Evolutionary conservation across 2,329 filamentous ascomycete genomes (phyloP).

Genomic region (Penicillium sp.): DNA sequence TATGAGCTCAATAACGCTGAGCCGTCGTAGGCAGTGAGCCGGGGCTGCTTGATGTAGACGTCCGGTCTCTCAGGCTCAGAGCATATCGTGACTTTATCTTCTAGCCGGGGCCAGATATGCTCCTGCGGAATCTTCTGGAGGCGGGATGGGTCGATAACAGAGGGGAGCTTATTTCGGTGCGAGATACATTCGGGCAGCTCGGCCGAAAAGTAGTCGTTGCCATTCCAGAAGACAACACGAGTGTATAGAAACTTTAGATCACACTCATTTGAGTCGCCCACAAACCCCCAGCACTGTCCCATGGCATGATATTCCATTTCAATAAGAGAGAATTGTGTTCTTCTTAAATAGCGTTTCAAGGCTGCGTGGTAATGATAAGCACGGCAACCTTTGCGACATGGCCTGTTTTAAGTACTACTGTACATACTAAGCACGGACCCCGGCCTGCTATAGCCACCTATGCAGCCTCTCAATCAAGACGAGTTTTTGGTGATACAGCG

Average conservation of each 20-base stretch:
- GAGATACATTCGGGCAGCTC: not conserved
- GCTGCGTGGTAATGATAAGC: not conserved
- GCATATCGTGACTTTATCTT: not conserved
- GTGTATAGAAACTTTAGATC: not conserved
- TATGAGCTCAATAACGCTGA: not conserved
- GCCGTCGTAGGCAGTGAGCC: not conserved
- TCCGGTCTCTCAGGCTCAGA: not conserved
- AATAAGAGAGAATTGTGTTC: not conserved
- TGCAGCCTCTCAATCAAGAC: not conserved
- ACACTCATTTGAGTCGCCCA: no score
- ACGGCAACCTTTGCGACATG: not conserved
- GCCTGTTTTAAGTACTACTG: no score
- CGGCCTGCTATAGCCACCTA: not conserved
- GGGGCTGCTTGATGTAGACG: not conserved
- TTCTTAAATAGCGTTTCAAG: not conserved
- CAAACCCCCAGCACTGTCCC: not conserved
- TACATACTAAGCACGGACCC: not conserved
- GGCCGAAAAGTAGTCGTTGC: not conserved
- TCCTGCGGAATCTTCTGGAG: no score
- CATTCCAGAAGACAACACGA: not conserved
- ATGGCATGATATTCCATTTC: conserved; percentile 1
- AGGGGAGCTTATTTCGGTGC: no score
- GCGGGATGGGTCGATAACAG: not conserved
- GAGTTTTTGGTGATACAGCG: not conserved
- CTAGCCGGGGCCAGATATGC: not conserved